Base-by-base conservation (phyloP, 176 grass and related monocot species). In the Eleusine indica region DNA sequence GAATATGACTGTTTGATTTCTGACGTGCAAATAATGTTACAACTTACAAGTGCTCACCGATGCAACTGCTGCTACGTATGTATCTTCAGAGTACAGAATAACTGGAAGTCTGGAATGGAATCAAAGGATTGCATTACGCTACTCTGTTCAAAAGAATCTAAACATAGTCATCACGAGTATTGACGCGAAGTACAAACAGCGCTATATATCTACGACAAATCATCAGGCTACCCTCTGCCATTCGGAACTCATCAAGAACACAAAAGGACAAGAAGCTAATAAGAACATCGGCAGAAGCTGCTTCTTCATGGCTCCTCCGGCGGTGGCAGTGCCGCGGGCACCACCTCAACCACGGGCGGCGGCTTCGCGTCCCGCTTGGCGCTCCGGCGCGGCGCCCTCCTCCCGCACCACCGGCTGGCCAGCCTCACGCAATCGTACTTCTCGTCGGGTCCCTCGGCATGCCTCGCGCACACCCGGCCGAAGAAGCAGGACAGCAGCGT, bases 401-500 rank as follows among this genome's bases (percentile, higher is more conserved):
- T 40, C 80, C 89, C 66, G 75, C 90, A 78, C 85, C 86, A 87
- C 48, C 88, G 75, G 6, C 76, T 56, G 14, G 76, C 85, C 66
- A 86, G 84, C 77, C 29, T 70, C 28, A 68, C 63, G 86, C 92
- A 98, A 67, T 98, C 90, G 82, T 95, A 95, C 15, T 40, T 42
- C 56, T 94, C 87, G 41, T 98, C 92, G 10, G 95, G 85, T 4
- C 88, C 92, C 66, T 82, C 88, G 60, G 78, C 86, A 13, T 82
- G 62, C 40, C 2, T 43, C 43, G 88, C 66, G 82, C 91, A 98
- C 38, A 89, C 87, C 56, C 87, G 80, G 10, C 93, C 96, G 79
- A 92, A 80, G 71, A 99, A 22, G 85, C 96, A 99, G 21, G 96
- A 94, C 77, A 99, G 52, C 61, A 86, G 8, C 5, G 91, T 94